A percentile compares a stretch with the other conserved stretches of the same genome.
phyloP scores from a whole-genome alignment of 305 asterid species.

The Solanum hybrid region DNA sequence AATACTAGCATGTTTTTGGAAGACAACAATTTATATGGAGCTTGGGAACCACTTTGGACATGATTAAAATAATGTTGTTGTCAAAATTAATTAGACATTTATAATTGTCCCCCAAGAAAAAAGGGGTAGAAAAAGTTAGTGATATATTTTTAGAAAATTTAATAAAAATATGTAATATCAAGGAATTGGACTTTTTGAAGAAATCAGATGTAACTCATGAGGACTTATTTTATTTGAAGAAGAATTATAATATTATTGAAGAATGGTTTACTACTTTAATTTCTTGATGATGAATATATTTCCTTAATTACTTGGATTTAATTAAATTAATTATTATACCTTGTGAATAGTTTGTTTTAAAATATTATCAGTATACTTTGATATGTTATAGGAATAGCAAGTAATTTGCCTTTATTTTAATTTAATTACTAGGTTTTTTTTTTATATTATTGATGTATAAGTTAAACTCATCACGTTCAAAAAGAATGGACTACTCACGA shows the following conservation, averaged over 20 bases:
- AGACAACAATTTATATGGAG: constrained; percentile 37
- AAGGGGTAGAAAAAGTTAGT: background rate
- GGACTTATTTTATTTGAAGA: background rate
- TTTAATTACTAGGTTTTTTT: background rate
- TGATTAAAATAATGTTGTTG: constrained; percentile 6
- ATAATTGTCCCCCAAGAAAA: background rate
- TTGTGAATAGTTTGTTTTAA: background rate
- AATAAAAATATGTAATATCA: background rate
- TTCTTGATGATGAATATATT: background rate
- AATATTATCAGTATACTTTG: background rate
- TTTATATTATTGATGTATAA: background rate
- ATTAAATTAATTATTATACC: background rate
- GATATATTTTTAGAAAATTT: background rate
- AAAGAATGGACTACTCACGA: background rate
- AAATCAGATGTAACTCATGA: background rate
- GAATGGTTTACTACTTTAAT: background rate
- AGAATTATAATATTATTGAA: background rate
- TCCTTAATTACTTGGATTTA: background rate
- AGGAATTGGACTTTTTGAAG: background rate
- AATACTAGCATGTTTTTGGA: constrained; percentile 28
- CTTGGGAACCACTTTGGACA: constrained; percentile 78
- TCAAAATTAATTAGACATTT: background rate
- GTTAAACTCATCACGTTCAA: background rate
- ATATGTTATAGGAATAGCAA: background rate
- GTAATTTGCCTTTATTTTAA: background rate